These are phyloP conservation scores for Suhomyces choctaworum DNA, from an alignment of 1,139 yeast species.

Conservation along the genomic window DNA sequence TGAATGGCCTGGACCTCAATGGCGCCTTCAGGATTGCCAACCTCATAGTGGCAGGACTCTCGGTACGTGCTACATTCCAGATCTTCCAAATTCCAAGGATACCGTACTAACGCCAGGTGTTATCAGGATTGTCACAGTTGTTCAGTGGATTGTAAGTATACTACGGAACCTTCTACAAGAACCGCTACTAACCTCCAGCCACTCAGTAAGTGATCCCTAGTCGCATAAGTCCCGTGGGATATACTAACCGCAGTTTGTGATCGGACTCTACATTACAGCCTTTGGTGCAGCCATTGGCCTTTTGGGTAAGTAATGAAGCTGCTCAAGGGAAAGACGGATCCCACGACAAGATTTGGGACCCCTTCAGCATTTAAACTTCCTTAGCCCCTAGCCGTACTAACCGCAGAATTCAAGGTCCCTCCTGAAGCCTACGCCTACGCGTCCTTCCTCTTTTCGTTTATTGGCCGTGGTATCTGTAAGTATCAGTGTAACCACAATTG, in stretches of 20 bases:
- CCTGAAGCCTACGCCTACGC: slow-evolving; percentile 70
- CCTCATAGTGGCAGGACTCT: slow-evolving; percentile 59
- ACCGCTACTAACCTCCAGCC: slow-evolving; percentile 27
- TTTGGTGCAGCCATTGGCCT: slow-evolving; percentile 58
- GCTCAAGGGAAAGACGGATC: too few species aligned
- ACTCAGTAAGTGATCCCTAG: slow-evolving; percentile 25
- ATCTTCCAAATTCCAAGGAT: neutral
- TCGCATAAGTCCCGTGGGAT: slow-evolving; percentile 1
- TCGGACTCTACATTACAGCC: slow-evolving; percentile 55
- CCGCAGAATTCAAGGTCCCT: slow-evolving; percentile 61
- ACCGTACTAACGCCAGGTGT: slow-evolving; percentile 37
- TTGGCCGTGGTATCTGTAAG: slow-evolving; percentile 77
- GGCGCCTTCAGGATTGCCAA: slow-evolving; percentile 66
- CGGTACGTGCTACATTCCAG: slow-evolving; percentile 52
- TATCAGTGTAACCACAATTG: slow-evolving; percentile 15
- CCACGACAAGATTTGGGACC: too few species aligned
- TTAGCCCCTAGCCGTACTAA: slow-evolving; percentile 17
- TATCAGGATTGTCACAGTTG: slow-evolving; percentile 61
- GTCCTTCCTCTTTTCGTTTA: slow-evolving; percentile 77
- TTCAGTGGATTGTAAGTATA: slow-evolving; percentile 55
- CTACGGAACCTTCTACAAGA: neutral
- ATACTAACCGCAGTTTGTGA: slow-evolving; percentile 40
- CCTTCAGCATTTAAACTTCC: too few species aligned
- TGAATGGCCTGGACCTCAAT: slow-evolving; percentile 35
- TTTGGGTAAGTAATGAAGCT: slow-evolving; percentile 42